phyloP scores from a whole-genome alignment of 495 filamentous ascomycete genomes.

The Penicillium manginii region DNA sequence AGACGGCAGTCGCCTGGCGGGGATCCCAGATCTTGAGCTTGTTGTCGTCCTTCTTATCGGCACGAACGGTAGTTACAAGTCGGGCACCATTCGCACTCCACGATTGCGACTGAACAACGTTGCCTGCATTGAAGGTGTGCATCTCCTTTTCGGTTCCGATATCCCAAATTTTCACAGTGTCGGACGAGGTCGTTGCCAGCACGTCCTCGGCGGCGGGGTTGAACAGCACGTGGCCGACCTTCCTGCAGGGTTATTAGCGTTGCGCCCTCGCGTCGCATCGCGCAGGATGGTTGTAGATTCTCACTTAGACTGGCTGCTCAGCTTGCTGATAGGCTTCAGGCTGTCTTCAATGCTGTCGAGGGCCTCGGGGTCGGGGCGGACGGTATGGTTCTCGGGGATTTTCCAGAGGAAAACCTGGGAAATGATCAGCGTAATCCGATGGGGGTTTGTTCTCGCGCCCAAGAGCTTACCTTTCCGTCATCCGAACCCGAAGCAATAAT shows the following conservation, averaged over 20 bases:
- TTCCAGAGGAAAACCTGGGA: slow-evolving; percentile 84
- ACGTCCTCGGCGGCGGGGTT: slow-evolving; percentile 96
- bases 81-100: slow-evolving; percentile 93
- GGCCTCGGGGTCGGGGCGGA: slow-evolving; percentile 76
- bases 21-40: slow-evolving; percentile 97
- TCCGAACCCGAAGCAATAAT: slow-evolving; percentile 93
- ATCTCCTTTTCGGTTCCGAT: slow-evolving; percentile 74
- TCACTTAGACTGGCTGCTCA: slow-evolving; percentile 67
- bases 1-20: slow-evolving; percentile 83
- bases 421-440: slow-evolving; percentile 19
- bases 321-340: slow-evolving; percentile 76
- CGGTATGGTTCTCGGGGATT: slow-evolving; percentile 85
- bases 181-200: slow-evolving; percentile 92
- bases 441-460: too few species aligned
- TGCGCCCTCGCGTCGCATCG: slow-evolving; percentile 2
- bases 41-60: slow-evolving; percentile 64
- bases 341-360: slow-evolving; percentile 66
- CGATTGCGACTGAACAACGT: slow-evolving; percentile 92
- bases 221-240: slow-evolving; percentile 96
- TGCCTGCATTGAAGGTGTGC: slow-evolving; percentile 77
- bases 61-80: slow-evolving; percentile 86
- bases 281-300: slow-evolving; percentile 5
- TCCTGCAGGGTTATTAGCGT: slow-evolving; percentile 55
- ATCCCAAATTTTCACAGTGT: slow-evolving; percentile 97
- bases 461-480: slow-evolving; percentile 75